Evolutionary conservation across 805 yeast genomes (phyloP), one percentile per base, ranked within the genome.

Genomic region (Cyberlindnera euphorbiiphila): DNA sequence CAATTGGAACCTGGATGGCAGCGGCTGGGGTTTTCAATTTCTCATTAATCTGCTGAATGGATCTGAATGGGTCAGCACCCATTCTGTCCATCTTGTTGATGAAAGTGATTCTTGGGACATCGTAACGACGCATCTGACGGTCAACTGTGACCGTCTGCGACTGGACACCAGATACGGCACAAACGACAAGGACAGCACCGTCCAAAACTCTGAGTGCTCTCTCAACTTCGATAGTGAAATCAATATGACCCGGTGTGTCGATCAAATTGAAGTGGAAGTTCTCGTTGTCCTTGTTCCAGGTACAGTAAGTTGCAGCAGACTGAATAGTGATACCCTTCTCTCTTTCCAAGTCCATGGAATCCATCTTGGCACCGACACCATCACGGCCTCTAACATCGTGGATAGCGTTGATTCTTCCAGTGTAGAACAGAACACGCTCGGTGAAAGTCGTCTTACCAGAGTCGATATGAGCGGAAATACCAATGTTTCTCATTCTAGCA

Each of bases 351-450:
- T 93, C 98, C 98, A 93, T 93, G 44, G 89, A 91, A 64, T 93
- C 98, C 99, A 93, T 93, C 68, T 89, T 93, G 39, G 99, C 99
- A 44, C 99, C 99, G 41, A 93, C 98, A 50, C 88, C 81, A 61
- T 93, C 98, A 56, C 93, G 78, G 32, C 98, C 98, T 61, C 98
- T 75, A 31, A 85, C 97, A 64, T 89, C 98, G 58, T 89, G 98
- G 55, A 89, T 91, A 20, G 95, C 95, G 59, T 89, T 86, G 62
- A 93, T 93, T 59, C 98, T 77, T 43, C 98, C 98, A 3, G 98
- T 93, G 61, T 93, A 93, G 66, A 76, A 93, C 53, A 93, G 66
- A 22, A 93, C 98, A 61, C 98, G 84, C 66, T 93, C 98, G 12
- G 98, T 93, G 65, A 93, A 93, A 0, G 98, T 93, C 33, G 98